Conservation (phyloP, 306 rosid genomes). For the Vigna hirtella region DNA sequence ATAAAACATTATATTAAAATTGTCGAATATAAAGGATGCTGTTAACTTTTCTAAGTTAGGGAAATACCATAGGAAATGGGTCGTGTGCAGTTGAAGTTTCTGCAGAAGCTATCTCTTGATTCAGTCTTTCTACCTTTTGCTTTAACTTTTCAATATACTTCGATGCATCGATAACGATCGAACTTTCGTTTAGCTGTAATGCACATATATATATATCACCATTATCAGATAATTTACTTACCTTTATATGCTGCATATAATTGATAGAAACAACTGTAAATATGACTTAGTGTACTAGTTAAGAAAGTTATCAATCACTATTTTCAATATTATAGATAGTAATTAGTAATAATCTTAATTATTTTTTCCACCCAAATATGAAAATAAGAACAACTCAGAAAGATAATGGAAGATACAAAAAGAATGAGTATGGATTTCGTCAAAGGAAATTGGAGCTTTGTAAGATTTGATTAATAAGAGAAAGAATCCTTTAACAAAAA, state of each 20-base stretch:
- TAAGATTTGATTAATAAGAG: slow-evolving; percentile 13
- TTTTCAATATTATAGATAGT: background rate
- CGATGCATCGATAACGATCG: slow-evolving; percentile 91
- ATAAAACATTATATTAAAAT: too few species aligned
- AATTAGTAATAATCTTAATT: slow-evolving; percentile 8
- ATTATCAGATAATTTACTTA: slow-evolving; percentile 6
- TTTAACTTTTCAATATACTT: slow-evolving; percentile 87
- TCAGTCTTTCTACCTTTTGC: slow-evolving; percentile 80
- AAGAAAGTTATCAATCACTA: background rate
- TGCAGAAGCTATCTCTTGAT: slow-evolving; percentile 69
- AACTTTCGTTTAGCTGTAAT: slow-evolving; percentile 69
- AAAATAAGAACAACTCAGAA: background rate
- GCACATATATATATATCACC: background rate
- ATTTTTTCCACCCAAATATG: background rate
- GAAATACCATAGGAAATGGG: slow-evolving; percentile 71
- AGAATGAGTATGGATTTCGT: slow-evolving; percentile 14
- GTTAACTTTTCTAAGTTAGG: background rate
- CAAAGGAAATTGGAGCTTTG: background rate
- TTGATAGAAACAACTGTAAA: background rate
- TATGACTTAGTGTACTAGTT: slow-evolving; percentile 8
- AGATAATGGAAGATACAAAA: background rate
- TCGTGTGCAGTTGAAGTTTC: slow-evolving; percentile 63
- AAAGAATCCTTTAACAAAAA: background rate
- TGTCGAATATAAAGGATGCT: background rate
- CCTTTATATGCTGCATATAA: background rate